Base-by-base conservation (phyloP, 768 basidiomycete genomes). In the Artomyces pyxidatus region DNA sequence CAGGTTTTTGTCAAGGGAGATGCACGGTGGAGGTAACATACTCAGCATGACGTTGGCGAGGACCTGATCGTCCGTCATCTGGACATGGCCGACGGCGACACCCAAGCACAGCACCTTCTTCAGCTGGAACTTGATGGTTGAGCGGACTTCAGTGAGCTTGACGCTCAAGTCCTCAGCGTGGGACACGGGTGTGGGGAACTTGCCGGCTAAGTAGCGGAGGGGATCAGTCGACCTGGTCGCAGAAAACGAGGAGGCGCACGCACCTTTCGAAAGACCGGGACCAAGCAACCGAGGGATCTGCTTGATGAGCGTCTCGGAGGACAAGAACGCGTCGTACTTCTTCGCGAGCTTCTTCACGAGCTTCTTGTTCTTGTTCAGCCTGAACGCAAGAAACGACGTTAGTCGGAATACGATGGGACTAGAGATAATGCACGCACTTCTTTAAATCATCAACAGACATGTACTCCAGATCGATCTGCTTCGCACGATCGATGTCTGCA, bases 321-420 rank as follows among this genome's bases (percentile, higher is more conserved):
- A 81, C 58, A 99, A 75, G 85, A 99, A 99, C 51, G 95, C 93
- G 61, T 99, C 94, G 75, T 97, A 94, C 69, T 97, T 97, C 79
- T 98, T 97, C 58, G 95, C 95, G 60, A 98, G 88, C 76, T 96
- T 96, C 80, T 98, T 99, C 65, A 98, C 96, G 54, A 99, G 89
- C 75, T 99, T 99, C 80, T 99, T 98, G 82, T 98, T 99, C 77
- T 96, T 95, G 85, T 95, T 96, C 57, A 97, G 80, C 72, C 88
- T 91, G 41, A 41, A 49, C 51, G n/a, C 44, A 10, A 25, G 30
- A 17, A 35, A 42, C 37, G 12, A 40, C 35, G 48, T 8, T 26
- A 19, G 14, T 12, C 11, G 28, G 26, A 6, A n/a, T 12, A 17
- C 12, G 3, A 4, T n/a, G 2, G 28, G 25, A n/a, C 2, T 6